Base-by-base conservation (phyloP, 148 eudicot species). In the Mesembryanthemum crystallinum region DNA sequence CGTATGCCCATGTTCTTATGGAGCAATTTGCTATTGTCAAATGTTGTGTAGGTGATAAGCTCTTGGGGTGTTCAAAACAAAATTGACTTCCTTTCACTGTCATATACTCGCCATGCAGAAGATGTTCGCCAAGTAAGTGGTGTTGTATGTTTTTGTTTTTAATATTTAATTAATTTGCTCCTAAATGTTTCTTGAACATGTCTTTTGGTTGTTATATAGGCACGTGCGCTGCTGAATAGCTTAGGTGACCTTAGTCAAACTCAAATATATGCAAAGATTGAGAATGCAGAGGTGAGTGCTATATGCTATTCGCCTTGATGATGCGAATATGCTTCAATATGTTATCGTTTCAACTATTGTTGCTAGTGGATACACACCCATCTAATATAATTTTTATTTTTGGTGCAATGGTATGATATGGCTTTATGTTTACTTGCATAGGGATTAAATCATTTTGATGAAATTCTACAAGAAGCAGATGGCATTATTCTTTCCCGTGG, bases 401-500 rank as follows among this genome's bases (percentile, higher is more conserved):
- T 47, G 58, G 33, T 27, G 20, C 8, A 52, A 24, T 57, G 21
- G 30, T 5, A 55, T 28, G 28, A 64, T 51, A 33, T 60, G 33
- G 9, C 21, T 23, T 23, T 35, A 61, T 72, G 24, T 17, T 32
- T 72, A 17, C 3, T 64, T 58, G 79, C 74, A 24, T 74, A 94
- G 98, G 98, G 98, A 79, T 80, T 94, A 68, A 87, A 87, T 17
- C 97, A 94, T 83, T 94, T 94, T 81, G 97, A 94, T 78, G 98
- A 94, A 83, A 94, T 94, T 65, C 89, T 94, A 54, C 86, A 89
- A 83, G 97, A 90, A 82, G 97, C 97, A 59, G 98, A 94, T 88
- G 98, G 98, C 49, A 92, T 94, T 77, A 94, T 94, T 67, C 95
- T 94, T 77, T 94, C 98, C 14, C 98, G 98, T 75, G 98, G 98